Percentiles rank a stretch among this genome's conserved stretches.
Evolutionary conservation across 306 rosid species (phyloP).

Genomic region (Rubus parviflorus): DNA sequence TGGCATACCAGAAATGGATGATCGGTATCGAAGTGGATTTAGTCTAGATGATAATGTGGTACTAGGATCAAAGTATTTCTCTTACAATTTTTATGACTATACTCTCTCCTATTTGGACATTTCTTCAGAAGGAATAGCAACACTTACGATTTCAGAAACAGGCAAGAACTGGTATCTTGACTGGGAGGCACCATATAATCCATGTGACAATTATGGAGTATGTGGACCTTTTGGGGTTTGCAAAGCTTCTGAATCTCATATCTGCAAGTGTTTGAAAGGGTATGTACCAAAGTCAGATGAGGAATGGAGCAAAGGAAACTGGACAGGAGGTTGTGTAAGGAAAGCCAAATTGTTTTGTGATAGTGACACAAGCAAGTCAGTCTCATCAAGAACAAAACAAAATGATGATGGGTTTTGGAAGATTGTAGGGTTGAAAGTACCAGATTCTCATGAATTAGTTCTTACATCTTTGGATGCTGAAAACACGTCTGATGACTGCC

Average conservation of each 20-base stretch:
- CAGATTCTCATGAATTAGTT: slow-evolving; percentile 18
- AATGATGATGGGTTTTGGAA: slow-evolving; percentile 12
- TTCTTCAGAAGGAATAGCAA: not conserved
- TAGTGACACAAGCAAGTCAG: not conserved
- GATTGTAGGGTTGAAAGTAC: slow-evolving; percentile 15
- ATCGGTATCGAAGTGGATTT: slow-evolving; percentile 32
- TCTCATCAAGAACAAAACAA: not conserved
- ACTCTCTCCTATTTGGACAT: not conserved
- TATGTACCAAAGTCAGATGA: slow-evolving; percentile 6
- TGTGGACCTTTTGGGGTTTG: slow-evolving; percentile 25
- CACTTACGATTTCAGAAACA: no score
- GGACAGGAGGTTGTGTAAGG: slow-evolving; percentile 25
- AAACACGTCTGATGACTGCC: not conserved
- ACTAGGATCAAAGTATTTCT: slow-evolving; percentile 24
- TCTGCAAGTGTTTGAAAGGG: slow-evolving; percentile 30
- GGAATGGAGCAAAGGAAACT: slow-evolving; percentile 22
- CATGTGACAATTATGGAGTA: slow-evolving; percentile 14
- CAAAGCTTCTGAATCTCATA: slow-evolving; percentile 11
- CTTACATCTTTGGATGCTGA: not conserved
- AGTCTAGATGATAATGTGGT: slow-evolving; percentile 19
- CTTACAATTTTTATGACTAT: slow-evolving; percentile 7
- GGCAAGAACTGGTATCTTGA: not conserved
- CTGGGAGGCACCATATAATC: not conserved
- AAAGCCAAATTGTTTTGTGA: slow-evolving; percentile 4
- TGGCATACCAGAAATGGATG: slow-evolving; percentile 37